Evolutionary conservation across 305 asterid species (phyloP).

Genomic region (Fraxinus angustifolia): DNA sequence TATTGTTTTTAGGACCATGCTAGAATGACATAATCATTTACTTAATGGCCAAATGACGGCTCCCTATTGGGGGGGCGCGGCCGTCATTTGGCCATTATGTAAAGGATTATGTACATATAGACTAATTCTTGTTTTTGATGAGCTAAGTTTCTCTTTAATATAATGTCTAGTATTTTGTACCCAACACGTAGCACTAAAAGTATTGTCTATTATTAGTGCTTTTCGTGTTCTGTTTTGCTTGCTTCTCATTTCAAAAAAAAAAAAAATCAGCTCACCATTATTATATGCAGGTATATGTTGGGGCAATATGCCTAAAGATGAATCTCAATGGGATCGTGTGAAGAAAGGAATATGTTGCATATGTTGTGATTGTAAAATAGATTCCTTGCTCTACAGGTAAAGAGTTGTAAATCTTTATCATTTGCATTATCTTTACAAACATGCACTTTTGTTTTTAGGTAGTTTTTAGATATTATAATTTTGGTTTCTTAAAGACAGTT

Average conservation of each 20-base stretch:
- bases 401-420: background rate
- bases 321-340: slow-evolving; percentile 54
- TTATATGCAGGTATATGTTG: slow-evolving; percentile 35
- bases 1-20: too few relatives aligned
- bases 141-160: background rate
- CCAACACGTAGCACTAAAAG: background rate
- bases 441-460: background rate
- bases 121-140: background rate
- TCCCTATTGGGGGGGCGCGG: too few relatives aligned
- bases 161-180: background rate
- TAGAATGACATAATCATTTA: too few relatives aligned
- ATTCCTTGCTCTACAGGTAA: slow-evolving; percentile 75
- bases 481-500: background rate
- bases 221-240: background rate
- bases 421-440: background rate
- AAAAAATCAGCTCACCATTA: background rate
- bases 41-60: too few relatives aligned
- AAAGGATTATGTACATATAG: too few relatives aligned
- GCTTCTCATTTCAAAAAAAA: background rate
- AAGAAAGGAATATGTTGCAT: slow-evolving; percentile 78
- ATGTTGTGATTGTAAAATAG: slow-evolving; percentile 51
- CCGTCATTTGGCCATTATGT: too few relatives aligned
- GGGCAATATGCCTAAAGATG: slow-evolving; percentile 31
- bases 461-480: background rate
- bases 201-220: background rate